Percentiles rank a stretch among this genome's conserved stretches.
These are phyloP conservation scores for Diplogelasinospora grovesii DNA, from an alignment of 495 filamentous ascomycete genomes.

Conservation along the genomic window DNA sequence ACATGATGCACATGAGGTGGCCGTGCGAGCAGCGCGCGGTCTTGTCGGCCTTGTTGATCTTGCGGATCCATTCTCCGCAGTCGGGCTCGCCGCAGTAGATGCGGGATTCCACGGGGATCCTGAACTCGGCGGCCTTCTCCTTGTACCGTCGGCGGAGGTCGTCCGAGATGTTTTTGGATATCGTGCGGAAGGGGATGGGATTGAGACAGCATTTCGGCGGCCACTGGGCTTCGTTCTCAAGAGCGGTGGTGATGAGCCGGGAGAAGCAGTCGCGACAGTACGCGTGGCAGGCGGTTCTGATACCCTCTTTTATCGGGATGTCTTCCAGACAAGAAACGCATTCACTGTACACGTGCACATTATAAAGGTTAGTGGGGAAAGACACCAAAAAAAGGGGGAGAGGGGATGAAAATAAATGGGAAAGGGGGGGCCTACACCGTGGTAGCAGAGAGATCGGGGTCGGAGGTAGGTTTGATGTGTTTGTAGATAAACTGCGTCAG, in stretches of 20 bases:
- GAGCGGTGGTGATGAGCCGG: conserved; percentile 28
- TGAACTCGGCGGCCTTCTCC: conserved; percentile 29
- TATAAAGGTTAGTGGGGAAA: background rate
- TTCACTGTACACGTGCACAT: too few species aligned
- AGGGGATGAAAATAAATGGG: too few species aligned
- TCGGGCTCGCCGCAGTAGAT: conserved; percentile 31
- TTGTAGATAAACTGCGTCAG: conserved; percentile 10
- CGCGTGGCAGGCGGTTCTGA: conserved; percentile 32
- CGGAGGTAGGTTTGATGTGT: conserved; percentile 3
- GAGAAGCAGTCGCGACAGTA: conserved; percentile 38
- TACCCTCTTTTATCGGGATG: conserved; percentile 19
- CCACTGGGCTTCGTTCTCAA: conserved; percentile 36
- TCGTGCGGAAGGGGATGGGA: conserved; percentile 25
- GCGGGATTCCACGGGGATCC: conserved; percentile 26
- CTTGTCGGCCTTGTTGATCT: conserved; percentile 11
- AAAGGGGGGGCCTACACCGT: conserved; percentile 1
- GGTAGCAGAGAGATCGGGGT: background rate
- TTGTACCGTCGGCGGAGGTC: conserved; percentile 19
- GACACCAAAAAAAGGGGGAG: background rate
- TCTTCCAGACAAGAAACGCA: conserved; percentile 40
- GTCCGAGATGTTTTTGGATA: conserved; percentile 18
- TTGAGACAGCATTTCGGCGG: conserved; percentile 42
- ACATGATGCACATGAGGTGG: conserved; percentile 32
- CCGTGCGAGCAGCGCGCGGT: conserved; percentile 27
- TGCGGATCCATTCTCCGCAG: conserved; percentile 28